Evolutionary conservation across 2,329 filamentous ascomycete species (phyloP).

Genomic region (Trichoderma sp.): DNA sequence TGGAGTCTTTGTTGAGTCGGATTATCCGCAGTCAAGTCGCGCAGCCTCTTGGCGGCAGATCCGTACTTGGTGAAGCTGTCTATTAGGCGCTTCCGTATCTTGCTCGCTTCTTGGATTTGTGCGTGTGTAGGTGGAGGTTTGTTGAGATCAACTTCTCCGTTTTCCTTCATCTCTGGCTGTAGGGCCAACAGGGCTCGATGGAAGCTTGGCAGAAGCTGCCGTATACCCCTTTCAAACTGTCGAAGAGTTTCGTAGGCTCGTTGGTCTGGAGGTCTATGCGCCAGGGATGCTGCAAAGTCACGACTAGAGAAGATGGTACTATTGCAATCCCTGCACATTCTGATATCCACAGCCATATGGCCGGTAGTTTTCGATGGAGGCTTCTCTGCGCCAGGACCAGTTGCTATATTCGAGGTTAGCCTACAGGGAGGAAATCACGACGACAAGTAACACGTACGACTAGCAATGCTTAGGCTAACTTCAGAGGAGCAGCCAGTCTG

Average conservation of each 20-base stretch:
- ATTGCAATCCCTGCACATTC: constrained; percentile 91
- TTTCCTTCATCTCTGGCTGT: constrained; percentile 57
- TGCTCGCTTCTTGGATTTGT: constrained; percentile 83
- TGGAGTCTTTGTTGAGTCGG: constrained; percentile 76
- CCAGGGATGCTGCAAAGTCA: constrained; percentile 75
- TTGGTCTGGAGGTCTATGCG: constrained; percentile 72
- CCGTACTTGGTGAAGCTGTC: constrained; percentile 91
- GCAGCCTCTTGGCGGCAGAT: constrained; percentile 75
- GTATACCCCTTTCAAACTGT: constrained; percentile 87
- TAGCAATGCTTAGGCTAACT: constrained; percentile 75
- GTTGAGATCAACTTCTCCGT: constrained; percentile 43
- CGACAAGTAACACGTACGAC: constrained; percentile 43
- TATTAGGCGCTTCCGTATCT: constrained; percentile 85
- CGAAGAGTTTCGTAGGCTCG: constrained; percentile 80
- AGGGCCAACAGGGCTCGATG: constrained; percentile 75
- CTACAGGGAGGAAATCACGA: too few species aligned
- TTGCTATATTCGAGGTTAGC: constrained; percentile 26
- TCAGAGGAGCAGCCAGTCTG: constrained; percentile 84
- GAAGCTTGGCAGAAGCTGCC: constrained; percentile 78
- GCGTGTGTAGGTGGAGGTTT: constrained; percentile 57
- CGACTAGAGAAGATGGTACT: constrained; percentile 64
- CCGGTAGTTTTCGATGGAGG: constrained; percentile 38
- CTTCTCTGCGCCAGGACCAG: constrained; percentile 49
- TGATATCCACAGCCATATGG: constrained; percentile 74
- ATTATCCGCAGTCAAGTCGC: constrained; percentile 75